Evolutionary conservation across 148 eudicot species (phyloP), one percentile per base, ranked within the genome.

Genomic region (Fagopyrum esculentum): DNA sequence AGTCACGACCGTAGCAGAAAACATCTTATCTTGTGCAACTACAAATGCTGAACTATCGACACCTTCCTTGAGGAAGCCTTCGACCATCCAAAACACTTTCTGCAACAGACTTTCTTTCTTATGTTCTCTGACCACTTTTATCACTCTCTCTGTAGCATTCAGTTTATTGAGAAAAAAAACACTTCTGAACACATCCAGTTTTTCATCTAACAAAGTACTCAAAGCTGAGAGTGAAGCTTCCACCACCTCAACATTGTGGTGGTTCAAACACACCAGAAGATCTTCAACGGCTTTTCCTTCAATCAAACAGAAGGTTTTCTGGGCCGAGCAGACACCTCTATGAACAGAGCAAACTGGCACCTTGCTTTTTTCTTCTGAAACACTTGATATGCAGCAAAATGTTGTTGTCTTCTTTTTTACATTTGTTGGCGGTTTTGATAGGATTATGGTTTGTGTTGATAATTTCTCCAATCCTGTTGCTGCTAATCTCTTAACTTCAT

Each of bases 11-110:
- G 85, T 72, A 19, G 87, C 81, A 55, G 85, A 81, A n/a, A 92
- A 80, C 77, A 81, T 69, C 74, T 78, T 79, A 76, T 92, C 96
- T 46, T 84, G 86, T 60, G 88, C 85, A 68, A 92, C 82, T 73
- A 82, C 79, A 16, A 87, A 81, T 50, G 73, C 75, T 15, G 87
- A 80, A 50, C 78, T 81, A 55, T 82, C 84, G 4, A 87, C 91
- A 26, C 91, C 91, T 78, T 85, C 84, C 76, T 72, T 73, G 77
- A 92, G 78, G 79, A 90, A 86, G 77, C 74, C 80, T 74, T 92
- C 96, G 40, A 89, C 80, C 81, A 90, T 77, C 98, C 96, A 92
- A 80, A 90, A 83, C 43, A 90, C 84, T 80, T 86, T 92, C 76
- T 87, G 85, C 88, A 81, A 81, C n/a, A 92, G 57, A 68, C 69